Evolutionary conservation across 805 yeast species (phyloP).

Genomic region (Kregervanrija pseudodelftensis): DNA sequence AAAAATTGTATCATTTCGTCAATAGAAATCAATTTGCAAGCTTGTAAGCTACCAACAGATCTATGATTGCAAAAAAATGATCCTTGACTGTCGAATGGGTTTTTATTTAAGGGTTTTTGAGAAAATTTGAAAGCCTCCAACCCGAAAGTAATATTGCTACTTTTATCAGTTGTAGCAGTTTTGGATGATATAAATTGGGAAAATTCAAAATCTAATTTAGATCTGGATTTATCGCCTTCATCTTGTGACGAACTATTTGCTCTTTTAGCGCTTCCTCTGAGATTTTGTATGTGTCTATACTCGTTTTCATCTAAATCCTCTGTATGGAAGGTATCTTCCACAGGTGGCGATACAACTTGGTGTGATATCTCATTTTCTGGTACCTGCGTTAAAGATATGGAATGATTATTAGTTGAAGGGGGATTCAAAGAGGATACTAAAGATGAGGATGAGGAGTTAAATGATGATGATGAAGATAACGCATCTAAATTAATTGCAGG

Average conservation of each 20-base stretch:
- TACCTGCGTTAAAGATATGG: too few species aligned
- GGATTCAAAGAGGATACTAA: too few species aligned
- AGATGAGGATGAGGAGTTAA: too few species aligned
- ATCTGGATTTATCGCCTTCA: constrained; percentile 21
- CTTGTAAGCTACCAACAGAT: constrained; percentile 7
- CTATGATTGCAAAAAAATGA: constrained; percentile 16
- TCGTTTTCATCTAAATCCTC: too few species aligned
- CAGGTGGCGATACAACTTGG: too few species aligned
- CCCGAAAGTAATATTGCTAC: background rate
- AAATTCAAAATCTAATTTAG: constrained; percentile 14
- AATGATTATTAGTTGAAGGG: too few species aligned
- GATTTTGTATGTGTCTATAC: constrained; percentile 3
- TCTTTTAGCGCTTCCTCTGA: constrained; percentile 19
- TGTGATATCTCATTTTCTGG: too few species aligned
- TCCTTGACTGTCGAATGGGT: constrained; percentile 18
- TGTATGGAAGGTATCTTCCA: too few species aligned
- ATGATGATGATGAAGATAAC: too few species aligned
- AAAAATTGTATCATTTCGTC: constrained; percentile 21
- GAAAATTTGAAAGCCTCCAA: too few species aligned
- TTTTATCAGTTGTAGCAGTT: background rate
- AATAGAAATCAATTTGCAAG: constrained; percentile 18
- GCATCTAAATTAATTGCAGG: background rate
- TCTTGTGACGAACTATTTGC: constrained; percentile 25
- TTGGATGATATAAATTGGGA: background rate
- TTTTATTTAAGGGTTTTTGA: background rate